Percentiles rank a stretch among this genome's conserved stretches.
Evolutionary conservation across 2,329 filamentous ascomycete species (phyloP).

Genomic region (Trichoderma sp.): DNA sequence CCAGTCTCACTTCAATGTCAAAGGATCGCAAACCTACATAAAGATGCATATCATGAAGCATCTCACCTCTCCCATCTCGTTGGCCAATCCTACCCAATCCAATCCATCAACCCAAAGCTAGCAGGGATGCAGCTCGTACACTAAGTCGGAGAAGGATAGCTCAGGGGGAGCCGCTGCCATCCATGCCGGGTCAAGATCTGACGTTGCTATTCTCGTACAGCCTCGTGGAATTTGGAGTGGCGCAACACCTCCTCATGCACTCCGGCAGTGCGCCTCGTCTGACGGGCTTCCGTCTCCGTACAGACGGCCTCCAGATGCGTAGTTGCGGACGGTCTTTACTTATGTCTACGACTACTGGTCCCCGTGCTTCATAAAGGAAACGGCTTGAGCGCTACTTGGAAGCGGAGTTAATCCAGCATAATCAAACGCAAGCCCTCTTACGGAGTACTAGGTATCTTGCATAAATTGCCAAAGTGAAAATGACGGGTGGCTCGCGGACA

Average conservation of each 20-base stretch:
- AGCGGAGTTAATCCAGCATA: slow-evolving; percentile 1
- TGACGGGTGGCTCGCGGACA: slow-evolving; percentile 15
- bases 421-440: not conserved
- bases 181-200: slow-evolving; percentile 11
- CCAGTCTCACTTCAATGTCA: not conserved
- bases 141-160: slow-evolving; percentile 14
- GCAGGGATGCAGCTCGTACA: slow-evolving; percentile 22
- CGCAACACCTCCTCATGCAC: slow-evolving; percentile 4
- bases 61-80: not conserved
- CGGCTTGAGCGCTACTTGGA: slow-evolving; percentile 5
- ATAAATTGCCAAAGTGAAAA: not conserved
- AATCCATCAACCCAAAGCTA: not conserved
- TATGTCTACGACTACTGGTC: not conserved
- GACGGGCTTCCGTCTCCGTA: not conserved
- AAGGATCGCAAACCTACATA: not conserved
- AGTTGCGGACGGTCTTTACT: not conserved
- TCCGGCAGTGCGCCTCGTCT: not conserved
- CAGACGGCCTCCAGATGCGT: slow-evolving; percentile 12
- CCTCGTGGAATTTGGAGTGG: slow-evolving; percentile 1
- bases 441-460: not conserved
- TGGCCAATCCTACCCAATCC: not conserved
- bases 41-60: slow-evolving; percentile 6
- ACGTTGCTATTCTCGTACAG: slow-evolving; percentile 10
- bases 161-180: not conserved
- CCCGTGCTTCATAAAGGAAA: slow-evolving; percentile 20